Percentiles rank a stretch among this genome's conserved stretches.
Conservation (phyloP, 2,329 filamentous ascomycete species). For the Colletotrichum sp. region DNA sequence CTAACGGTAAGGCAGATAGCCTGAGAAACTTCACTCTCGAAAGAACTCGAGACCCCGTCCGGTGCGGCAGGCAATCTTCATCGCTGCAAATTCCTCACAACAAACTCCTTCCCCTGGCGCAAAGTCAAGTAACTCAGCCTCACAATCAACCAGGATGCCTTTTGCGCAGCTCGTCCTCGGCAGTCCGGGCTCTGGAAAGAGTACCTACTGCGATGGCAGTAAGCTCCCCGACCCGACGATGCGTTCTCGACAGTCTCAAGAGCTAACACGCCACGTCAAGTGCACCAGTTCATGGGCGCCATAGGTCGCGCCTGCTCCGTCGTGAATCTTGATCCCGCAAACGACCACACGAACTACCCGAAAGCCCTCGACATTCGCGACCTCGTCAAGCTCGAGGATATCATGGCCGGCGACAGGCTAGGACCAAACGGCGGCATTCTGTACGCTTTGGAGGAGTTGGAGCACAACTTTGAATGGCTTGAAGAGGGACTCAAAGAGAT, state of each 20-base stretch:
- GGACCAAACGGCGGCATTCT: conserved; percentile 93
- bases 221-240: conserved; percentile 33
- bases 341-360: conserved; percentile 89
- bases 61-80: neutral
- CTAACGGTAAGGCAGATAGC: neutral
- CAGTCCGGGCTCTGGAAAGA: conserved; percentile 95
- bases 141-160: conserved; percentile 49
- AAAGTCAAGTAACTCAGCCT: neutral
- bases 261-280: conserved; percentile 38
- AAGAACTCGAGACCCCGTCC: neutral
- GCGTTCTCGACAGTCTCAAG: neutral
- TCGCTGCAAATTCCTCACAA: neutral
- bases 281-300: conserved; percentile 97
- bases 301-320: conserved; percentile 95
- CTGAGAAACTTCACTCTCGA: conserved; percentile 3
- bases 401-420: conserved; percentile 90
- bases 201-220: conserved; percentile 97
- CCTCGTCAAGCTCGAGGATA: conserved; percentile 88
- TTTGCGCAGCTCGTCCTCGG: conserved; percentile 85
- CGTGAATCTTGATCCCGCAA: conserved; percentile 96
- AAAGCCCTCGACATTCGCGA: conserved; percentile 90
- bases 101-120: neutral
- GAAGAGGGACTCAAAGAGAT: conserved; percentile 80
- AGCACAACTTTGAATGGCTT: conserved; percentile 93
- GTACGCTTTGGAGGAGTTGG: conserved; percentile 93